Evolutionary conservation across 164 flowering plant species (phyloP).

Genomic region (Aristolochia californica): DNA sequence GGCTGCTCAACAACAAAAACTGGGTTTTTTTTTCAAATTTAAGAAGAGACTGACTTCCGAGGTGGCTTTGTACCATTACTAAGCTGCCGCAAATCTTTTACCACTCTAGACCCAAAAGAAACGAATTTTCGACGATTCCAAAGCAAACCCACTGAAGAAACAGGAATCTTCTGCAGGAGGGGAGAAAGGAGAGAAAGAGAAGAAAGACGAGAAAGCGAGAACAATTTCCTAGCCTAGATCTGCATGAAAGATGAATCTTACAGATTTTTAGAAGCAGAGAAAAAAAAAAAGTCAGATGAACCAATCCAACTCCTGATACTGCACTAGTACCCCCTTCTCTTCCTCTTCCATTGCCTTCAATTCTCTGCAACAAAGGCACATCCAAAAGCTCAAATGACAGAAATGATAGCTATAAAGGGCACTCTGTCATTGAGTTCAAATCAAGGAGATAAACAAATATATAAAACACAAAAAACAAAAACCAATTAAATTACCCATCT

Average conservation of each 20-base stretch:
- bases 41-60: too few species aligned
- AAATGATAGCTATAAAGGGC: conserved; percentile 25
- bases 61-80: too few species aligned
- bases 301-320: conserved; percentile 17
- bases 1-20: too few species aligned
- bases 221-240: conserved; percentile 13
- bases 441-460: conserved; percentile 14
- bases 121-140: neutral
- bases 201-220: too few species aligned
- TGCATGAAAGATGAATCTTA: conserved; percentile 20
- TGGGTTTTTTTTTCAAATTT: too few species aligned
- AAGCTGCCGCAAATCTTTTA: too few species aligned
- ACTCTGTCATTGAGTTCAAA: conserved; percentile 37
- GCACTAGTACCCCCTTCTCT: conserved; percentile 10
- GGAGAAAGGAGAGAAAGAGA: too few species aligned
- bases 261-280: conserved; percentile 11
- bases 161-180: too few species aligned
- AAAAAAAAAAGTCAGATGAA: conserved; percentile 10
- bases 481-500: neutral
- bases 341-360: conserved; percentile 7
- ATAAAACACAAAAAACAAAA: neutral
- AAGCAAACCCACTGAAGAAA: conserved; percentile 1
- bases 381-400: conserved; percentile 27
- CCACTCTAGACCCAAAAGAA: neutral
- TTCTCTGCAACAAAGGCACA: conserved; percentile 22